Evolutionary conservation across 352 stramenopile genomes (phyloP), one percentile per base, ranked within the genome.

Genomic region (Phytophthora colocasiae): DNA sequence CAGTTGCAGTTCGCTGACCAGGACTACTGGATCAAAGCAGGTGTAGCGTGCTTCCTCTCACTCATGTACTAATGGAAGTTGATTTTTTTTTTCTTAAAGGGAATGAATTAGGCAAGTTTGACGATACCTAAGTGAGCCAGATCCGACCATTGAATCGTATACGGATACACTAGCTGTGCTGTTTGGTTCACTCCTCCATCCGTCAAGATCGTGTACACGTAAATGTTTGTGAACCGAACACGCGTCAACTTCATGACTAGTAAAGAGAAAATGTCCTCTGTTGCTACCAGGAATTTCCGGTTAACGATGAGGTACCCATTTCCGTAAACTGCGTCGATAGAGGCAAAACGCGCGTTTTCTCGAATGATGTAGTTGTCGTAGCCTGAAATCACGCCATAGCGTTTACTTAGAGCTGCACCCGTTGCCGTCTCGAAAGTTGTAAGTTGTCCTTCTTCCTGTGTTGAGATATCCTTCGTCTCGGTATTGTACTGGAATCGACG

Each of bases 21-120:
- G 71, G 91, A 97, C 63, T 96, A 97, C 59, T 98, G 94, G 91
- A 98, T 98, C 65, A 98, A 98, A 57, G 96, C 93, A 5, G 96
- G 96, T n/a, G 96, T 99, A 0, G 96, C 95, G 24, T 90, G 87
- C 53, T 99, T 99, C 64, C 80, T 95, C 38, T 97, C 92, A 22
- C 81, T 99, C 39, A 84, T 92, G 63, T 99, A 98, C 57, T 99
- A 64, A 41, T 12, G 15, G 29, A 24, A 29, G 12, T 58, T 47
- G 46, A 24, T 17, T 51, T 34, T 29, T 43, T 22, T 59, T 9
- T 31, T 55, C 7, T 36, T 58, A 36, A 55, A 19, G 31, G 19
- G 15, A 22, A 51, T 19, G 3, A 34, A 4, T 43, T 44, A 55
- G 34, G 61, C 44, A 43, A 80, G 67, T n/a, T 75, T 77, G 26